Base-by-base conservation (phyloP, 208 protist genomes). In the Leishmania aethiopica region DNA sequence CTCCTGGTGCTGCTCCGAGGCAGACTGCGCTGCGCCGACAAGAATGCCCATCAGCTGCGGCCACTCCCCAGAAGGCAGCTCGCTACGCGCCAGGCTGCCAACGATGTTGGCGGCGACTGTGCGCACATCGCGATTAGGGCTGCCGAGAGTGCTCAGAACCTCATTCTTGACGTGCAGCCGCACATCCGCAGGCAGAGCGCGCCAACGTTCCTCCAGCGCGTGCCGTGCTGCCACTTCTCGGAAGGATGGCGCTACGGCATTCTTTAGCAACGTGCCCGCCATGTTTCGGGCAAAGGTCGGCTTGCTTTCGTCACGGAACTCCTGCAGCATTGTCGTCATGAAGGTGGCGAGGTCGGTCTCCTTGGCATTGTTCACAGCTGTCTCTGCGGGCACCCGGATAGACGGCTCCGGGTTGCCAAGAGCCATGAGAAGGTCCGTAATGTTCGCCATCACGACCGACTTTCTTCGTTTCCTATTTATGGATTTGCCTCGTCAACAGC, bases 241-340 rank as follows among this genome's bases (percentile, higher is more conserved):
- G 8, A 95, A 88, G 71, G 96, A 97, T 40, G 94, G 94, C n/a
- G 90, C 92, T 2, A 99, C 88, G 71, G 96, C 88, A 88, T 99
- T 99, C 89, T 99, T 99, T 32, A 99, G 86, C 49, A 99, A 79
- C 35, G 96, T 92, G 71, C 97, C 97, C 10, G 98, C 98, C 87
- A 99, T 95, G 76, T 98, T 88, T 35, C 98, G 95, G 32, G 91
- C 84, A 67, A 92, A 85, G 3, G 79, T 37, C 15, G 95, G 92
- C 86, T 98, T 99, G 51, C 88, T 87, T 75, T 98, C 94, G 75
- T 99, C 97, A 32, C 90, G 86, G 32, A 99, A 94, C 86, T 99
- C 98, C 40, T 80, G 28, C 49, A 98, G 85, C 66, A 99, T 85
- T 17, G 91, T 83, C 13, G 88, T 83, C 53, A 99, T 90, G 86